A percentile compares a stretch with the other conserved stretches of the same genome.
These are phyloP conservation scores for Macrocybe gigantea DNA, from an alignment of 768 basidiomycete genomes.

Conservation along the genomic window DNA sequence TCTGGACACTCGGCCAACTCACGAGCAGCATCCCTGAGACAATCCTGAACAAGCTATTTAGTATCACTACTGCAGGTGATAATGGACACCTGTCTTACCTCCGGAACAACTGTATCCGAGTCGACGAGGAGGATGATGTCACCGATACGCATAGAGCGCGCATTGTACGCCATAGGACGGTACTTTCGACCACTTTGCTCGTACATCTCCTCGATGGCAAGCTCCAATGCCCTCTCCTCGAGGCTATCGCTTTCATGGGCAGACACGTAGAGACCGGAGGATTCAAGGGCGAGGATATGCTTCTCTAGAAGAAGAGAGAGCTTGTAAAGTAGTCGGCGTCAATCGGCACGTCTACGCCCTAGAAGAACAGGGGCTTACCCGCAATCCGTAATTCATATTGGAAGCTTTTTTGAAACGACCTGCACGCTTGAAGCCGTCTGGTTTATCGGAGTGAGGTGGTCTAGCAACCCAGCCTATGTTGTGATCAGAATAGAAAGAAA, in stretches of 20 bases:
- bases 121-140: slow-evolving; percentile 80
- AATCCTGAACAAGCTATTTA: slow-evolving; percentile 45
- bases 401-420: slow-evolving; percentile 90
- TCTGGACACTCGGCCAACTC: slow-evolving; percentile 80
- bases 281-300: slow-evolving; percentile 41
- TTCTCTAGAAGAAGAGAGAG: slow-evolving; percentile 62
- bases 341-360: neutral
- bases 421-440: slow-evolving; percentile 72
- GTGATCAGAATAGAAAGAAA: slow-evolving; percentile 69
- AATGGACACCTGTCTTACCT: slow-evolving; percentile 28
- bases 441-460: slow-evolving; percentile 54
- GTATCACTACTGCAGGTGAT: neutral
- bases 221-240: slow-evolving; percentile 66
- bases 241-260: slow-evolving; percentile 38
- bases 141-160: slow-evolving; percentile 67
- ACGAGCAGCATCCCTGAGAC: slow-evolving; percentile 83
- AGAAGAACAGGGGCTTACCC: slow-evolving; percentile 19
- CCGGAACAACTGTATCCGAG: slow-evolving; percentile 75
- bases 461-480: slow-evolving; percentile 83
- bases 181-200: slow-evolving; percentile 51
- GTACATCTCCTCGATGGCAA: slow-evolving; percentile 72
- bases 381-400: slow-evolving; percentile 80
- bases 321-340: slow-evolving; percentile 22
- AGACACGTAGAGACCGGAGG: slow-evolving; percentile 25
- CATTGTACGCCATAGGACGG: slow-evolving; percentile 77